A percentile compares a stretch with the other conserved stretches of the same genome.
phyloP scores from a whole-genome alignment of 345 rosid species.

The Toxicodendron radicans region DNA sequence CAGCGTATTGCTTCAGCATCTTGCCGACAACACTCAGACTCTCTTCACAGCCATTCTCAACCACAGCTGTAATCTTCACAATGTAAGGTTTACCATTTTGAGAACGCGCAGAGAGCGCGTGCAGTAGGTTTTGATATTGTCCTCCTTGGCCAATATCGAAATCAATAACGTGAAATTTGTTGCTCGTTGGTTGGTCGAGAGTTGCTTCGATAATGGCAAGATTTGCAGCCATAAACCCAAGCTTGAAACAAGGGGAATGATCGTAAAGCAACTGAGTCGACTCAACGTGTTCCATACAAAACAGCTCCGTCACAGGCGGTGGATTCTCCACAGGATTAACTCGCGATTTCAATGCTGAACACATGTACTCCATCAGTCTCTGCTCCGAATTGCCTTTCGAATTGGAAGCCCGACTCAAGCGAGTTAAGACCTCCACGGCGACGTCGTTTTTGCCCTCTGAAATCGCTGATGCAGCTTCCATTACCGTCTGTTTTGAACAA shows the following conservation, averaged over 20 bases:
- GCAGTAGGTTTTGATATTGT: constrained; percentile 67
- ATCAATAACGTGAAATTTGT: constrained; percentile 69
- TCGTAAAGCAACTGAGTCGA: constrained; percentile 70
- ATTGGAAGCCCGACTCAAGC: constrained; percentile 49
- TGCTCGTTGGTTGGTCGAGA: constrained; percentile 36
- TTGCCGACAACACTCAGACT: constrained; percentile 49
- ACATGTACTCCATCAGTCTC: constrained; percentile 64
- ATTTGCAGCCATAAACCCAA: constrained; percentile 86
- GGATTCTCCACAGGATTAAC: constrained; percentile 45
- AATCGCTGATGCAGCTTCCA: constrained; percentile 77
- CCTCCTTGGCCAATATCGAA: constrained; percentile 81
- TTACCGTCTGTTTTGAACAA: constrained; percentile 54
- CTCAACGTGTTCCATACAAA: constrained; percentile 49
- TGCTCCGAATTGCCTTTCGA: constrained; percentile 67
- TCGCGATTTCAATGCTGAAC: constrained; percentile 60
- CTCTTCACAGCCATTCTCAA: constrained; percentile 47
- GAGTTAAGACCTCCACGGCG: constrained; percentile 62
- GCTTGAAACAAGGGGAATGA: constrained; percentile 76
- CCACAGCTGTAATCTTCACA: constrained; percentile 73
- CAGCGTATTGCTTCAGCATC: constrained; percentile 42
- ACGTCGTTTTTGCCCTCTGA: constrained; percentile 66
- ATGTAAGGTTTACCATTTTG: constrained; percentile 29
- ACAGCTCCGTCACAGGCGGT: constrained; percentile 60
- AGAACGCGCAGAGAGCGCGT: constrained; percentile 56
- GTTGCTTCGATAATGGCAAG: constrained; percentile 72